Percentiles rank a stretch among this genome's conserved stretches.
Evolutionary conservation across 495 filamentous ascomycete species (phyloP).

Genomic region (Chaetomium fimeti): DNA sequence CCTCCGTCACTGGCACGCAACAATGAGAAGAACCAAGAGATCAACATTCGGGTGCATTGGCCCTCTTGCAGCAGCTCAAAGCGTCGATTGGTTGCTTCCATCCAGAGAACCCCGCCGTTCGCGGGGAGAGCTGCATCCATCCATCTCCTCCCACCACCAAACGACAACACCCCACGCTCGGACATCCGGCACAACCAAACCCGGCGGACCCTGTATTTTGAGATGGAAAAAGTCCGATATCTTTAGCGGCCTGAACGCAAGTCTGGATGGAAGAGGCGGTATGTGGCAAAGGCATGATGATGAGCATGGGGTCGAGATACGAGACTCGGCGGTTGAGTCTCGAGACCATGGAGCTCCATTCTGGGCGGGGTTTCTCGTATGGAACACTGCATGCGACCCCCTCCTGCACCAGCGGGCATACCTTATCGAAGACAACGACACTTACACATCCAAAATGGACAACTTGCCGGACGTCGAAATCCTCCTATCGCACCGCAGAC

Average conservation of each 20-base stretch:
- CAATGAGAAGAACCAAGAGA: not conserved
- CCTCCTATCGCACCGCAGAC: slow-evolving; percentile 9
- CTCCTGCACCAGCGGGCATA: not conserved
- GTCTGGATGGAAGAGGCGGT: not conserved
- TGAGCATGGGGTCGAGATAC: not conserved
- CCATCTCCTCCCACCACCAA: too few species aligned
- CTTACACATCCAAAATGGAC: not conserved
- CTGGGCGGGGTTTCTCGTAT: slow-evolving; percentile 8
- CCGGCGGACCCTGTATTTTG: not conserved
- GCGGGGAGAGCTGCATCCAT: not conserved
- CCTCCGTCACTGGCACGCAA: not conserved
- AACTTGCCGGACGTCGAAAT: not conserved
- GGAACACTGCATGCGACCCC: not conserved
- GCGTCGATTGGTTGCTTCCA: not conserved
- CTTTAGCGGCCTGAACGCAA: not conserved
- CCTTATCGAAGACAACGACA: not conserved
- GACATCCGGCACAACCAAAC: not conserved
- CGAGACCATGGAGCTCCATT: not conserved
- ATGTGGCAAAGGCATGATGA: slow-evolving; percentile 7
- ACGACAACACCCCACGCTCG: not conserved
- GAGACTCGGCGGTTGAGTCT: not conserved
- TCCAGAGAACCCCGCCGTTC: not conserved
- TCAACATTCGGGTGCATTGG: not conserved
- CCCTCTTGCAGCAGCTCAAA: not conserved
- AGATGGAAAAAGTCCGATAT: not conserved